Evolutionary conservation across 768 basidiomycete species (phyloP).

Genomic region (Lactarius tabidus): DNA sequence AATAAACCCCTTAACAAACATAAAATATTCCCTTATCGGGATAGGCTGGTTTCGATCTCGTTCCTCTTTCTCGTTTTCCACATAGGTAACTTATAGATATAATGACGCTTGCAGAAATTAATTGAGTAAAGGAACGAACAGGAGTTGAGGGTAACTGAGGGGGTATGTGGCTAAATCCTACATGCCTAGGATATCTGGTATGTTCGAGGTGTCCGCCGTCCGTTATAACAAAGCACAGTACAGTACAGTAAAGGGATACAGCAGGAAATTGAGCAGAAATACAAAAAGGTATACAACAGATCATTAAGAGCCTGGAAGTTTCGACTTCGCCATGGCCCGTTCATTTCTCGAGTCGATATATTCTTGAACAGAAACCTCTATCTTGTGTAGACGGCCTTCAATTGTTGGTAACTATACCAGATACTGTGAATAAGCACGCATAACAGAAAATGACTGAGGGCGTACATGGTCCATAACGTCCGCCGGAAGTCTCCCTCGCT

Average conservation of each 20-base stretch:
- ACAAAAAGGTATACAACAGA: constrained; percentile 1
- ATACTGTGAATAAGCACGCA: neutral
- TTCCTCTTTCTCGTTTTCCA: neutral
- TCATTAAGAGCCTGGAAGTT: constrained; percentile 11
- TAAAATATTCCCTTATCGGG: neutral
- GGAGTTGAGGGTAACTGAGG: constrained; percentile 8
- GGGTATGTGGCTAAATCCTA: constrained; percentile 21
- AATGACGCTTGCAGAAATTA: neutral
- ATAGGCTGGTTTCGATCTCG: neutral
- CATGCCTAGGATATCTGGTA: constrained; percentile 5
- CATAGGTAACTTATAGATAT: too few relatives aligned
- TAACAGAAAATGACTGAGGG: neutral
- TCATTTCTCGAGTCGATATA: constrained; percentile 22
- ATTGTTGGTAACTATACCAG: constrained; percentile 17
- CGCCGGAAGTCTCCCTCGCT: constrained; percentile 16
- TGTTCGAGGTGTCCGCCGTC: constrained; percentile 4
- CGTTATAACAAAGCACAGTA: constrained; percentile 15
- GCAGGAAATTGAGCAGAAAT: neutral
- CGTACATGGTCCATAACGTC: constrained; percentile 23
- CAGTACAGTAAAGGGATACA: constrained; percentile 21
- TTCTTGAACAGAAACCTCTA: constrained; percentile 19
- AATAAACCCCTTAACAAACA: neutral
- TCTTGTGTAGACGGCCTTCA: constrained; percentile 21
- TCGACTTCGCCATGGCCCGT: constrained; percentile 23
- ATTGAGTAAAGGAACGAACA: neutral